Percentiles rank a stretch among this genome's conserved stretches.
phyloP scores from a whole-genome alignment of 2,329 filamentous ascomycete species.

The Malbranchea cinnamomea region DNA sequence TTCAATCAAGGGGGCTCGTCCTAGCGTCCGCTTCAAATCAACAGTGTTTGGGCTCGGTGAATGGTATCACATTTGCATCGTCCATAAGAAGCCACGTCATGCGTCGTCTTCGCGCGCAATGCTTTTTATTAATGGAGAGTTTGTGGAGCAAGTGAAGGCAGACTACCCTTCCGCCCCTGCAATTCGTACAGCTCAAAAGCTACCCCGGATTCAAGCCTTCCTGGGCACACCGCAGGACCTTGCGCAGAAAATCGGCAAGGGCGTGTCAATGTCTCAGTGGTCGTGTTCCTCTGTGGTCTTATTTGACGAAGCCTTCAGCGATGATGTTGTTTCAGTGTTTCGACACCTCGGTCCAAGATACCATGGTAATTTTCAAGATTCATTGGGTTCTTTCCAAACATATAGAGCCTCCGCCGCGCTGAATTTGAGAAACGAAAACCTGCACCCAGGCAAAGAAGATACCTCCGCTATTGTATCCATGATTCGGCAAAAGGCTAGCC shows the following conservation, averaged over 20 bases:
- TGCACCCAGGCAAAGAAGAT: constrained; percentile 80
- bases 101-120: constrained; percentile 66
- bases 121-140: constrained; percentile 84
- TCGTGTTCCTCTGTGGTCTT: constrained; percentile 81
- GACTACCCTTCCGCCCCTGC: constrained; percentile 70
- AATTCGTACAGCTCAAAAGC: constrained; percentile 36
- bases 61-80: constrained; percentile 91
- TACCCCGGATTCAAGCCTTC: constrained; percentile 67
- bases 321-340: constrained; percentile 83
- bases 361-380: constrained; percentile 92
- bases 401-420: constrained; percentile 85
- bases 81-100: constrained; percentile 65
- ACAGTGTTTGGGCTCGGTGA: constrained; percentile 56
- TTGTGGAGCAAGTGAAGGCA: constrained; percentile 80
- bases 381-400: constrained; percentile 87
- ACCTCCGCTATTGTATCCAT: constrained; percentile 81
- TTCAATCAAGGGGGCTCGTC: constrained; percentile 68
- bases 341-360: constrained; percentile 82
- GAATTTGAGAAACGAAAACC: constrained; percentile 78
- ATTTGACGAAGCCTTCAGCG: constrained; percentile 73
- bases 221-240: constrained; percentile 84
- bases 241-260: constrained; percentile 57
- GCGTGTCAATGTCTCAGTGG: constrained; percentile 64
- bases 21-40: constrained; percentile 87
- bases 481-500: constrained; percentile 71